Evolutionary conservation across 2,329 filamentous ascomycete species (phyloP).

Genomic region (Pyricularia pennisetigena): DNA sequence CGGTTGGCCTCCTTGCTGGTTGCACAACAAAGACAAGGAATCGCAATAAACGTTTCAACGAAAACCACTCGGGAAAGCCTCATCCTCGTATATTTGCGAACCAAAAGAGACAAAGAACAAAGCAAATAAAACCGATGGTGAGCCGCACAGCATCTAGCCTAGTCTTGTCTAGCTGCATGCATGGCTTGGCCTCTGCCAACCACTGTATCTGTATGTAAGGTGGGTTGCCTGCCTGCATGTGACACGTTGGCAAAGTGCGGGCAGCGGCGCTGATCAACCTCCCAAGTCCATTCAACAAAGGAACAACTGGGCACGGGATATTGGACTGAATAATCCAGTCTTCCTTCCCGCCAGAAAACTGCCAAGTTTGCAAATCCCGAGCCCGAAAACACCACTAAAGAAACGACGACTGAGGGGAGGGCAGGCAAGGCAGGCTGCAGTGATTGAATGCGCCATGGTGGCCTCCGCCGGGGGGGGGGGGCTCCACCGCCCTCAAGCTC

Average conservation of each 20-base stretch:
- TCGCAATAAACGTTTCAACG: neutral
- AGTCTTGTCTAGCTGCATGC: too few species aligned
- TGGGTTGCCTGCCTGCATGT: neutral
- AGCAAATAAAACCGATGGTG: neutral
- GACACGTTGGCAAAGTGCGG: neutral
- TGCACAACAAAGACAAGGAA: neutral
- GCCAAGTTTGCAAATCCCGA: too few species aligned
- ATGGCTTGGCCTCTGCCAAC: neutral
- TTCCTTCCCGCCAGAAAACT: too few species aligned
- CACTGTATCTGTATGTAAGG: too few species aligned
- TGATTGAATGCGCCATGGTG: neutral
- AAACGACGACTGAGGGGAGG: too few species aligned
- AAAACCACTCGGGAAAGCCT: neutral
- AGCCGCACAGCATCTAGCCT: neutral
- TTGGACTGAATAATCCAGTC: too few species aligned
- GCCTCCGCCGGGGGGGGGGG: neutral
- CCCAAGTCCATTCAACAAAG: neutral
- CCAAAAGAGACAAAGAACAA: neutral
- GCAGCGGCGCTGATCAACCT: neutral
- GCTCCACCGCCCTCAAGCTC: neutral
- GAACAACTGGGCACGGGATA: too few species aligned
- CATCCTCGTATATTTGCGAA: neutral
- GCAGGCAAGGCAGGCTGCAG: neutral
- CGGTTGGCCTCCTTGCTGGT: neutral
- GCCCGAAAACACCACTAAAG: too few species aligned